Evolutionary conservation across 176 grass and related monocot species (phyloP), one percentile per base, ranked within the genome.

Genomic region (Otatea glauca): DNA sequence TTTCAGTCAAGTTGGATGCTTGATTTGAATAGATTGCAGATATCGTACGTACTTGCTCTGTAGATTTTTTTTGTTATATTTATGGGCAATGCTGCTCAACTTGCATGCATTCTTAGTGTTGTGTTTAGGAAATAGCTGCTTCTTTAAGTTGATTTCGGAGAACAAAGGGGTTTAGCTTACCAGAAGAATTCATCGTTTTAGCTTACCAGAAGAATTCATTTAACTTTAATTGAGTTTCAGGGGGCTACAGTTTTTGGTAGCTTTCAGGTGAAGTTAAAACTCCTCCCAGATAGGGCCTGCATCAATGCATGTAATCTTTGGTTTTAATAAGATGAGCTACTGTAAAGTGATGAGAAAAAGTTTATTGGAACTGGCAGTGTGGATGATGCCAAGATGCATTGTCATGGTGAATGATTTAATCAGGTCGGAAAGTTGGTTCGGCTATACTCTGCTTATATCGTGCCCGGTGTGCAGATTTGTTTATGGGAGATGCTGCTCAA

Each of bases 1-100:
- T 85, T 74, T 38, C 8, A 29, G 63, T 70, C 44, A 59, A 81
- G 71, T 63, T 85, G 71, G 81, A 69, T 89, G 82, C 76, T 81
- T 85, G 76, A 89, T 89, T 80, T 63, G 70, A 71, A 82, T 65
- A 63, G 65, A 89, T 86, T 24, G 18, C 2, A 10, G 65, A 48
- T 53, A 77, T 66, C 65, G 25, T 86, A 80, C 51, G 65, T 35
- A 70, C 51, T 56, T 81, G 77, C 71, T 75, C 43, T 77, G 20
- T 70, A n/a, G n/a, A 75, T 76, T 44, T 88, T 88, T 7, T 72
- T 53, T 42, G 8, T 24, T 49, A 14, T 62, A 27, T 41, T 53
- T 75, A 34, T 74, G n/a, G 34, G 10, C 18, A 59, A 53, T 50
- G 32, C 0, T 78, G 64, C 60, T 77, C 42, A 49, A 78, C 76